Conservation (phyloP, 371 early-diverging fungal species). For the Blyttiomyces sp. region DNA sequence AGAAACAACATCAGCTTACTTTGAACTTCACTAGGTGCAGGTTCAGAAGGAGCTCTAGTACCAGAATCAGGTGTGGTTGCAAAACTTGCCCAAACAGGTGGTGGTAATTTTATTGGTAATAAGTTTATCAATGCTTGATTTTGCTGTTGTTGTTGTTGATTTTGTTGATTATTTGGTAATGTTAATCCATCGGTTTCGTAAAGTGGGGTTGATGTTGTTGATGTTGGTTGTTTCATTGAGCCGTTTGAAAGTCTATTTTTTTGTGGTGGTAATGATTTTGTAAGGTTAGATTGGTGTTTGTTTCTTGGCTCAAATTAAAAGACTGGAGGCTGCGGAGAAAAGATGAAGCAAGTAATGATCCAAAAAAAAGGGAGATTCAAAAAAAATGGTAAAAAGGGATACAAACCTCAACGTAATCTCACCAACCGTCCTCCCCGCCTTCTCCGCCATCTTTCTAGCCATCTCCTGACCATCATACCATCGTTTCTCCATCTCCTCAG, state of each 20-base stretch:
- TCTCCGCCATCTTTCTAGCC: constrained; percentile 23
- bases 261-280: not conserved
- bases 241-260: not conserved
- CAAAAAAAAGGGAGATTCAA: not conserved
- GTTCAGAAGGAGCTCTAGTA: not conserved
- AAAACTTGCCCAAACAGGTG: constrained; percentile 27
- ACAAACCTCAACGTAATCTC: constrained; percentile 21
- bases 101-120: constrained; percentile 17
- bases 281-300: not conserved
- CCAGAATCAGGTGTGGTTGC: constrained; percentile 16
- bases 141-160: no score
- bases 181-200: no score
- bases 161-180: no score
- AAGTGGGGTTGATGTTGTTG: no score
- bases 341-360: no score
- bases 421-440: constrained; percentile 24
- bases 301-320: no score
- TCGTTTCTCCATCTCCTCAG: constrained; percentile 31
- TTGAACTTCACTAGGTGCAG: not conserved
- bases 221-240: constrained; percentile 1
- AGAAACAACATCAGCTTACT: no score
- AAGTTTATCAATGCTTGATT: no score
- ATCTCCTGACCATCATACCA: constrained; percentile 28
- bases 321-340: no score
- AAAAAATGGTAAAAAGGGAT: not conserved